Percentiles rank a stretch among this genome's conserved stretches.
Conservation (phyloP, 2,329 filamentous ascomycete species). For the Didymella glomerata region DNA sequence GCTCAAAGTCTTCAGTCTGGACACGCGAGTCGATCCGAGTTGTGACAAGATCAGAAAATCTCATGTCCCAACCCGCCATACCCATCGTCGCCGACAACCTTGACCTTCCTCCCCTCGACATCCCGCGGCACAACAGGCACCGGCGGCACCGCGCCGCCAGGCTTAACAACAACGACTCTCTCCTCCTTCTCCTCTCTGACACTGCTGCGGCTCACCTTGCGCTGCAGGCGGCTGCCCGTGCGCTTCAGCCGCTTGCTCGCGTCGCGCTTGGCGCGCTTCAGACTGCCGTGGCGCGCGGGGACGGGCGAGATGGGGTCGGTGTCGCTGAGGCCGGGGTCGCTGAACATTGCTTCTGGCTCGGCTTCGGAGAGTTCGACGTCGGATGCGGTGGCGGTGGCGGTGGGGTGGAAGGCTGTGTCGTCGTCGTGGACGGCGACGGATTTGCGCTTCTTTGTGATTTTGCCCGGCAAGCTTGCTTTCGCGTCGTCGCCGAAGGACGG, state of each 20-base stretch:
- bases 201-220: neutral
- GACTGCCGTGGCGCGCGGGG: constrained; percentile 4
- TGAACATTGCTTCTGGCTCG: neutral
- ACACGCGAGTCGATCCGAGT: neutral
- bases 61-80: constrained; percentile 47
- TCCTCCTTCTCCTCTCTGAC: constrained; percentile 12
- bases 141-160: constrained; percentile 44
- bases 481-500: neutral
- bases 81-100: constrained; percentile 34
- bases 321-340: constrained; percentile 15
- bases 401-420: neutral
- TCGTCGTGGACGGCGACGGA: constrained; percentile 33
- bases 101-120: constrained; percentile 30
- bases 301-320: constrained; percentile 25
- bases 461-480: constrained; percentile 13
- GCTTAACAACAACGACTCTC: constrained; percentile 38
- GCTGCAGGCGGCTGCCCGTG: constrained; percentile 24
- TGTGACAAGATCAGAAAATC: constrained; percentile 40
- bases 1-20: no score
- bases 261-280: constrained; percentile 29
- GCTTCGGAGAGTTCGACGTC: neutral
- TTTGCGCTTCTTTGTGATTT: constrained; percentile 53
- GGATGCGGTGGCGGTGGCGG: neutral
- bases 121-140: constrained; percentile 40
- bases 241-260: constrained; percentile 26